A percentile compares a stretch with the other conserved stretches of the same genome.
Evolutionary conservation across 2,329 filamentous ascomycete genomes (phyloP).

Genomic region (Purpureocillium lavendulum): DNA sequence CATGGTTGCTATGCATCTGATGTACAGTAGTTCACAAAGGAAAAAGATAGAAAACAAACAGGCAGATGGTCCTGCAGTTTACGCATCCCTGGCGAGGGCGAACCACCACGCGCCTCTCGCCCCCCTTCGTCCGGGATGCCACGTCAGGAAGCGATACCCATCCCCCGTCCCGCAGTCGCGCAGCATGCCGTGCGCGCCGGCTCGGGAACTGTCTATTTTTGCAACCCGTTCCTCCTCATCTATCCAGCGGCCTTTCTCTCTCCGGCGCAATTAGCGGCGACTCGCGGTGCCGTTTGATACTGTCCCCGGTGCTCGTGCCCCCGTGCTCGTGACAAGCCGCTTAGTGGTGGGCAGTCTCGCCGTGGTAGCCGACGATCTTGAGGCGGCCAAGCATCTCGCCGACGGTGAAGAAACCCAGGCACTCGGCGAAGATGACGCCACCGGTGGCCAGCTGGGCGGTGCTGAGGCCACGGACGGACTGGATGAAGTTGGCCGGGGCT

Average conservation of each 20-base stretch:
- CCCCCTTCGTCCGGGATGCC: too few species aligned
- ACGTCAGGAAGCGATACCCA: too few species aligned
- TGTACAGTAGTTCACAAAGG: constrained; percentile 9
- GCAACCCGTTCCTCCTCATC: constrained; percentile 5
- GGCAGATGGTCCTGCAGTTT: not conserved
- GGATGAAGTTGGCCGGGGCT: constrained; percentile 47
- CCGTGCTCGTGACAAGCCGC: not conserved
- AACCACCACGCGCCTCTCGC: too few species aligned
- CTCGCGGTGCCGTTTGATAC: not conserved
- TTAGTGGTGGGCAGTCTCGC: constrained; percentile 58
- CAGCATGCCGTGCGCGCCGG: too few species aligned
- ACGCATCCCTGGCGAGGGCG: too few species aligned
- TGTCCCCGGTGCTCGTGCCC: too few species aligned
- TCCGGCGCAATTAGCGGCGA: not conserved
- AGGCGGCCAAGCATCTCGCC: constrained; percentile 94
- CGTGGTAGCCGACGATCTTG: constrained; percentile 91
- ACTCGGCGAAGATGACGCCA: constrained; percentile 75
- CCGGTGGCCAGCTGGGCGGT: constrained; percentile 61
- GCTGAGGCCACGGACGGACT: constrained; percentile 60
- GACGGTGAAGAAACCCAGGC: constrained; percentile 93
- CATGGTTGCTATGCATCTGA: constrained; percentile 7
- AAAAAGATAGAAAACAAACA: constrained; percentile 3
- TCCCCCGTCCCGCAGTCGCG: too few species aligned
- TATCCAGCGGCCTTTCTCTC: constrained; percentile 1
- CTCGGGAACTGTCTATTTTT: too few species aligned